Conservation (phyloP, 257 asterid genomes). For the Rhazya stricta region DNA sequence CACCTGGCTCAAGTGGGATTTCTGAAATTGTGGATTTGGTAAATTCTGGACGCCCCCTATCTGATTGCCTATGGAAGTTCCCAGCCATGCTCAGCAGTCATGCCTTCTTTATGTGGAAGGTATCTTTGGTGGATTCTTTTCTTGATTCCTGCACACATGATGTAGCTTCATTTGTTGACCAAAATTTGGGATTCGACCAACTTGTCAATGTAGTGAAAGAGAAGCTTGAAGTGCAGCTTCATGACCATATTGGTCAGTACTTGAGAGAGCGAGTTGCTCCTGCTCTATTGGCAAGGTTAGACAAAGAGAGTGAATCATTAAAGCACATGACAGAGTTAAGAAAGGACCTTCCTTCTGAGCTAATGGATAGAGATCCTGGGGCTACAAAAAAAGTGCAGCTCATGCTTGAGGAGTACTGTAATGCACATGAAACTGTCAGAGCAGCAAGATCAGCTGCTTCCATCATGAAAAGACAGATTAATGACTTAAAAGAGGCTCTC, state of each 20-base stretch:
- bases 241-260: constrained; percentile 66
- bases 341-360: constrained; percentile 38
- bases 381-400: constrained; percentile 49
- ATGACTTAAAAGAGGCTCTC: constrained; percentile 72
- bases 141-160: constrained; percentile 78
- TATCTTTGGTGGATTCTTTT: constrained; percentile 68
- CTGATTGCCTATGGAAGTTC: constrained; percentile 74
- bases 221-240: constrained; percentile 59
- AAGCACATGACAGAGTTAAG: constrained; percentile 45
- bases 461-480: constrained; percentile 70
- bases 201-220: constrained; percentile 70
- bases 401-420: constrained; percentile 88
- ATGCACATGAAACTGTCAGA: constrained; percentile 80
- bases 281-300: constrained; percentile 52
- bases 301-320: constrained; percentile 53
- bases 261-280: constrained; percentile 76
- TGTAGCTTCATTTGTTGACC: constrained; percentile 63
- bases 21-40: constrained; percentile 54
- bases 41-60: constrained; percentile 63
- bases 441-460: constrained; percentile 84
- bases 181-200: constrained; percentile 81
- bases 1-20: constrained; percentile 47
- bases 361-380: constrained; percentile 31
- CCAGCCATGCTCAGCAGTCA: constrained; percentile 49
- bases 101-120: constrained; percentile 89